Evolutionary conservation across 805 yeast species (phyloP).

Genomic region (Barnettozyma salicaria): DNA sequence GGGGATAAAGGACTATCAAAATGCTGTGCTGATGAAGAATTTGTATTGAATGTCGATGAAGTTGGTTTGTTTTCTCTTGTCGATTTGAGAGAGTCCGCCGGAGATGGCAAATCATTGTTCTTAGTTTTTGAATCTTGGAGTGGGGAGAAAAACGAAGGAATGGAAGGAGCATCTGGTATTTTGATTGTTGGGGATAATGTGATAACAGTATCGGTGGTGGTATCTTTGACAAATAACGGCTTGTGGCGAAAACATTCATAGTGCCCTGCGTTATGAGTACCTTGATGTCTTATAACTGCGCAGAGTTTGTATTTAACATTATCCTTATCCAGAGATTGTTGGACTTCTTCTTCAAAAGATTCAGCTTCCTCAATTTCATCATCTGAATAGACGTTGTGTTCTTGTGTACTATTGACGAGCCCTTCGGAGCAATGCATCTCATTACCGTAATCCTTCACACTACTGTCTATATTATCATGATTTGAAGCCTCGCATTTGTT

Average conservation of each 20-base stretch:
- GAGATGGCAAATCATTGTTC: too few relatives aligned
- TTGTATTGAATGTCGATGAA: conserved; percentile 8
- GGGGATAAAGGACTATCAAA: conserved; percentile 1
- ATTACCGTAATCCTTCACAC: not conserved
- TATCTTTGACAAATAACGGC: conserved; percentile 42
- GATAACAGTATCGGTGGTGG: conserved; percentile 23
- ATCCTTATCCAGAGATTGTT: conserved; percentile 25
- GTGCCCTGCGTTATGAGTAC: conserved; percentile 85
- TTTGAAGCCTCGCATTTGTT: conserved; percentile 12
- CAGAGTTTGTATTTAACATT: conserved; percentile 49
- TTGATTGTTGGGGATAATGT: conserved; percentile 28
- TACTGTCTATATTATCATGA: not conserved
- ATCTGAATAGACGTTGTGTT: conserved; percentile 12
- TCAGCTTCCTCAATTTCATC: conserved; percentile 24
- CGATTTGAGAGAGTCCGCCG: too few relatives aligned
- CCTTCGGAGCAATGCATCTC: conserved; percentile 14
- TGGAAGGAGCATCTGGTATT: conserved; percentile 12
- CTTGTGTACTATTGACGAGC: too few relatives aligned
- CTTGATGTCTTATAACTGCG: conserved; percentile 79
- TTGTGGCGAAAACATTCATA: conserved; percentile 83
- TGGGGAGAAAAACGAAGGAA: too few relatives aligned
- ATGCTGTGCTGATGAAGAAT: not conserved
- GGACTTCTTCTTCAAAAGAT: conserved; percentile 18
- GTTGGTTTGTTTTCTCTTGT: not conserved
- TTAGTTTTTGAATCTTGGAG: too few relatives aligned